Conservation (phyloP, 106 monocot species). For the Allium sativum region DNA sequence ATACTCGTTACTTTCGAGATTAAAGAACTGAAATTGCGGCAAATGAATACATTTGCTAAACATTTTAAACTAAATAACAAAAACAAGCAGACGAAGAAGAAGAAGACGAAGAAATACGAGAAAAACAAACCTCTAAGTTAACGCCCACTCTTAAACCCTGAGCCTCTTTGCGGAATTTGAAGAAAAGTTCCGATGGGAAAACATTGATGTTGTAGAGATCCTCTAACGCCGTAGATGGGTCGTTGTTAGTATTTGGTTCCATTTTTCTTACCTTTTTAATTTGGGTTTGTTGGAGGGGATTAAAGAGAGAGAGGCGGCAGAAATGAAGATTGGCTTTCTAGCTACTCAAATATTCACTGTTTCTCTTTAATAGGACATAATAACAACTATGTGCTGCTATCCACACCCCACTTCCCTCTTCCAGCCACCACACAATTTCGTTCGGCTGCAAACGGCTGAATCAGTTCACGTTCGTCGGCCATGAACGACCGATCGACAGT, state of each 20-base stretch:
- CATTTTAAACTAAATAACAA: neutral
- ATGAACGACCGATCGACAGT: too few species aligned
- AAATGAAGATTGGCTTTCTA: too few species aligned
- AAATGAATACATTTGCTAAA: neutral
- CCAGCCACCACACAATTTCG: too few species aligned
- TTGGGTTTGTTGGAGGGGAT: too few species aligned
- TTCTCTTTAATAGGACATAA: too few species aligned
- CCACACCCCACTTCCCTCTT: too few species aligned
- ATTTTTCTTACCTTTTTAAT: too few species aligned
- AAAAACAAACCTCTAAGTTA: slow-evolving; percentile 50
- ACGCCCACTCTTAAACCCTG: slow-evolving; percentile 41
- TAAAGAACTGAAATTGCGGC: slow-evolving; percentile 58
- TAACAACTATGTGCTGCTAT: too few species aligned
- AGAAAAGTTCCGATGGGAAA: slow-evolving; percentile 56
- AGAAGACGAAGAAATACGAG: neutral
- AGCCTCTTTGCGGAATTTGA: slow-evolving; percentile 78
- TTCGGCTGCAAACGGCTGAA: too few species aligned
- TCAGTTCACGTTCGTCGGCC: too few species aligned
- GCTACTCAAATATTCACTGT: too few species aligned
- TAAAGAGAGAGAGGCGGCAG: too few species aligned
- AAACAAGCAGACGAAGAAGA: neutral
- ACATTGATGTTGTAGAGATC: slow-evolving; percentile 63
- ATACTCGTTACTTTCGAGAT: slow-evolving; percentile 62
- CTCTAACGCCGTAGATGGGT: slow-evolving; percentile 21
- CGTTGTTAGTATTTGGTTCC: neutral